phyloP scores from a whole-genome alignment of 106 monocot genomes.

The Dendrobium nobile region DNA sequence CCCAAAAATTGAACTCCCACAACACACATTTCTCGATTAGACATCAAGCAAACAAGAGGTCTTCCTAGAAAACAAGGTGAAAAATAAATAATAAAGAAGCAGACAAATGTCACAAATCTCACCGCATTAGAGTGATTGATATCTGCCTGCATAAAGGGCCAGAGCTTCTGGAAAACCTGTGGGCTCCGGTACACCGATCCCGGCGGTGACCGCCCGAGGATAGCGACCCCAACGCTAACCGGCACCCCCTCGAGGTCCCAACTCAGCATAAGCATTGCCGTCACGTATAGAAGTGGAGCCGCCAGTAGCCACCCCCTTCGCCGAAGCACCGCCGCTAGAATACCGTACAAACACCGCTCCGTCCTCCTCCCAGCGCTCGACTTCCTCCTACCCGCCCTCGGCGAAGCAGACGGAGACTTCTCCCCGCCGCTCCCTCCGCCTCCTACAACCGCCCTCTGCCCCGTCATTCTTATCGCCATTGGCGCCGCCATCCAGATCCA shows the following conservation, averaged over 20 bases:
- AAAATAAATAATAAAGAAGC: neutral
- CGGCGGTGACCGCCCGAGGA: slow-evolving; percentile 37
- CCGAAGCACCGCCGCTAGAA: slow-evolving; percentile 36
- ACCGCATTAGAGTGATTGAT: slow-evolving; percentile 64
- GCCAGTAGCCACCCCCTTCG: slow-evolving; percentile 45
- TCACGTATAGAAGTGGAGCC: slow-evolving; percentile 52
- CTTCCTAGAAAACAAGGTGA: neutral
- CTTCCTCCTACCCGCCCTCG: slow-evolving; percentile 19
- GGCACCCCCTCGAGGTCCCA: slow-evolving; percentile 26
- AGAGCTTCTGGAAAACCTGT: slow-evolving; percentile 62
- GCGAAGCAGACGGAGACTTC: neutral
- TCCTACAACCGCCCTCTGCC: slow-evolving; percentile 7
- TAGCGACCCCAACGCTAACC: slow-evolving; percentile 34
- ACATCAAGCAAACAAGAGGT: neutral
- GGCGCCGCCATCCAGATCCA: neutral
- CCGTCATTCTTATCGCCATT: slow-evolving; percentile 4
- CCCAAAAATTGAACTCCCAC: no score
- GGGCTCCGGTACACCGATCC: slow-evolving; percentile 75
- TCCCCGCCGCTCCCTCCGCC: neutral
- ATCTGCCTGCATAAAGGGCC: slow-evolving; percentile 55
- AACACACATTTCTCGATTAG: neutral
- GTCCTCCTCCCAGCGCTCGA: slow-evolving; percentile 4
- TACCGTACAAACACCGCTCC: slow-evolving; percentile 24
- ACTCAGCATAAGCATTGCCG: slow-evolving; percentile 44
- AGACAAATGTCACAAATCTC: neutral